Conservation (phyloP, 2,329 filamentous ascomycete genomes). For the Fusarium verrucosum region DNA sequence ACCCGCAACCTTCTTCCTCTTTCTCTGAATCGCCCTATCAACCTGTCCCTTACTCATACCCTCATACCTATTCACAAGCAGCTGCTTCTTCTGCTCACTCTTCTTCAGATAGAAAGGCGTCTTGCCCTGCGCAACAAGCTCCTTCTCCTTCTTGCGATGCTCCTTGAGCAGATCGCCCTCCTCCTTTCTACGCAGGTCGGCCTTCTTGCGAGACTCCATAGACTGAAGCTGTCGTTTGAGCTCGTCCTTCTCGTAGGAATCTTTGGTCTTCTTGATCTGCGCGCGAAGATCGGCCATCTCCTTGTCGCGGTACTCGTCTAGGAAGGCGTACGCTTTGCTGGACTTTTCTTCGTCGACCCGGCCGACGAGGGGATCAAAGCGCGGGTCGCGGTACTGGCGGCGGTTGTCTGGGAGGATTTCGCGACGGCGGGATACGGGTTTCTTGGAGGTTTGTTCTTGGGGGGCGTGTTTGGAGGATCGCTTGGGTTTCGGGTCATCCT, state of each 20-base stretch:
- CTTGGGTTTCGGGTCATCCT: constrained; percentile 46
- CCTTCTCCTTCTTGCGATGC: constrained; percentile 85
- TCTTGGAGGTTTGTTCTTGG: constrained; percentile 81
- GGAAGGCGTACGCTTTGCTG: constrained; percentile 82
- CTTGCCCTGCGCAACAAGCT: constrained; percentile 87
- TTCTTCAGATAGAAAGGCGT: constrained; percentile 93
- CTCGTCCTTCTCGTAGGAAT: constrained; percentile 69
- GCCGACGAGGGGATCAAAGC: constrained; percentile 76
- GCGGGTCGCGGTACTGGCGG: constrained; percentile 80
- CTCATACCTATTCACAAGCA: constrained; percentile 81
- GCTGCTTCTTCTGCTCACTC: constrained; percentile 87
- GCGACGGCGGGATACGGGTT: constrained; percentile 82
- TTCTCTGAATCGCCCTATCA: constrained; percentile 84
- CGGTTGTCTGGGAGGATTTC: constrained; percentile 69
- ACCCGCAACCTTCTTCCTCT: constrained; percentile 85
- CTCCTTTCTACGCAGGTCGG: constrained; percentile 74
- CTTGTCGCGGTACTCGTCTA: constrained; percentile 84
- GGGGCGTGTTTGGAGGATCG: constrained; percentile 87
- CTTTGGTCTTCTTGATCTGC: constrained; percentile 72
- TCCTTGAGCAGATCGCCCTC: constrained; percentile 74
- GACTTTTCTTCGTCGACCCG: constrained; percentile 66
- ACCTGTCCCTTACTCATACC: constrained; percentile 86
- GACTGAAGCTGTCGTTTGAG: constrained; percentile 78
- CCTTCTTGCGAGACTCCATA: constrained; percentile 80
- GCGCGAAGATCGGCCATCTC: constrained; percentile 81